These are phyloP conservation scores for Hyaloperonospora brassicae DNA, from an alignment of 352 stramenopile genomes.

Conservation along the genomic window DNA sequence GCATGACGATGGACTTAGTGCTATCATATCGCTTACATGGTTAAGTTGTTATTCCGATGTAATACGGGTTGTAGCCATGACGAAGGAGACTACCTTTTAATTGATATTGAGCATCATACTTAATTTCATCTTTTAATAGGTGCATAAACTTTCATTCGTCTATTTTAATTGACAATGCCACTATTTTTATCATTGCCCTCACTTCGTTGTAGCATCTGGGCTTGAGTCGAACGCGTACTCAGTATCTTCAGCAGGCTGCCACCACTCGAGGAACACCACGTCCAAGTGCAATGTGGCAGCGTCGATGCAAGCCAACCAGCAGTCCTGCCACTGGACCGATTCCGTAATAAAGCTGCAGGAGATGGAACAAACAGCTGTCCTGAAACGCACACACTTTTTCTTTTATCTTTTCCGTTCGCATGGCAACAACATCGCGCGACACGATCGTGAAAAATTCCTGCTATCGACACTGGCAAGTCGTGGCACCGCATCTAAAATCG, in stretches of 20 bases:
- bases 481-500: slow-evolving; percentile 58
- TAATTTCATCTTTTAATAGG: too few relatives aligned
- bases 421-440: slow-evolving; percentile 69
- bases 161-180: too few relatives aligned
- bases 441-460: slow-evolving; percentile 67
- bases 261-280: slow-evolving; percentile 46
- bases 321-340: slow-evolving; percentile 58
- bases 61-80: too few relatives aligned
- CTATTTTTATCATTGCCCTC: not conserved
- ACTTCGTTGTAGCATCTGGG: slow-evolving; percentile 2
- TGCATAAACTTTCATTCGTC: too few relatives aligned
- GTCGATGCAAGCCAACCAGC: slow-evolving; percentile 56
- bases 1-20: too few relatives aligned
- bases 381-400: slow-evolving; percentile 35
- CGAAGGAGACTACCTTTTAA: too few relatives aligned
- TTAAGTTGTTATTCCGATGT: too few relatives aligned
- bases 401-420: slow-evolving; percentile 79
- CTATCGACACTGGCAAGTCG: slow-evolving; percentile 38
- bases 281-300: slow-evolving; percentile 56
- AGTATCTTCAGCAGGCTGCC: slow-evolving; percentile 46
- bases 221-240: slow-evolving; percentile 53
- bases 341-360: slow-evolving; percentile 57
- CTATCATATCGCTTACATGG: too few relatives aligned
- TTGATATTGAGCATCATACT: too few relatives aligned
- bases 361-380: slow-evolving; percentile 41